A percentile compares a stretch with the other conserved stretches of the same genome.
These are phyloP conservation scores for Arthrobotrys pseudoclavata DNA, from an alignment of 2,329 filamentous ascomycete species.

Conservation along the genomic window DNA sequence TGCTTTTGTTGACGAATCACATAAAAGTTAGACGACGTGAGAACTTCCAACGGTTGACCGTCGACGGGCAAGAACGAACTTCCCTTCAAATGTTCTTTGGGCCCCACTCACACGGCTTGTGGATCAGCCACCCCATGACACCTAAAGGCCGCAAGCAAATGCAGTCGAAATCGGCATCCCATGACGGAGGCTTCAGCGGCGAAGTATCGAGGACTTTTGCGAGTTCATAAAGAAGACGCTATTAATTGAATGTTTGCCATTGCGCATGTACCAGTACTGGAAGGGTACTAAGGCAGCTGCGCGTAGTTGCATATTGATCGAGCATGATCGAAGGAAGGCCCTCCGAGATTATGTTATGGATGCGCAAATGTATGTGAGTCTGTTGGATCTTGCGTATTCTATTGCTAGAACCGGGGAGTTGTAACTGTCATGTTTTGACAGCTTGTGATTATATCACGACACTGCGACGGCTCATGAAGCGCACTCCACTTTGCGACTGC, in stretches of 20 bases:
- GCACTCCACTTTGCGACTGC: conserved; percentile 19
- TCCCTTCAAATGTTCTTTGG: conserved; percentile 18
- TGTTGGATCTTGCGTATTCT: conserved; percentile 15
- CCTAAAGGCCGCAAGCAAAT: conserved; percentile 45
- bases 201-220: conserved; percentile 16
- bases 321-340: conserved; percentile 28
- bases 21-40: conserved; percentile 53
- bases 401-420: neutral
- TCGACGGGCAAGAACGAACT: conserved; percentile 30
- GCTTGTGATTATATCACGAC: conserved; percentile 59
- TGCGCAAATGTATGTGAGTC: conserved; percentile 21
- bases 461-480: conserved; percentile 31
- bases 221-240: conserved; percentile 35
- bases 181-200: conserved; percentile 49
- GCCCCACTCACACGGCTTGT: conserved; percentile 58
- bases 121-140: conserved; percentile 59
- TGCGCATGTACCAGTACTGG: conserved; percentile 49
- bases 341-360: conserved; percentile 15
- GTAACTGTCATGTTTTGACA: conserved; percentile 39
- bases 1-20: conserved; percentile 53
- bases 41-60: conserved; percentile 17
- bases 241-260: conserved; percentile 20
- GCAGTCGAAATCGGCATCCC: conserved; percentile 50
- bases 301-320: conserved; percentile 53
- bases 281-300: conserved; percentile 52